Percentiles rank a stretch among this genome's conserved stretches.
Evolutionary conservation across 257 asterid genomes (phyloP).

Genomic region (Ilex aquifolium): DNA sequence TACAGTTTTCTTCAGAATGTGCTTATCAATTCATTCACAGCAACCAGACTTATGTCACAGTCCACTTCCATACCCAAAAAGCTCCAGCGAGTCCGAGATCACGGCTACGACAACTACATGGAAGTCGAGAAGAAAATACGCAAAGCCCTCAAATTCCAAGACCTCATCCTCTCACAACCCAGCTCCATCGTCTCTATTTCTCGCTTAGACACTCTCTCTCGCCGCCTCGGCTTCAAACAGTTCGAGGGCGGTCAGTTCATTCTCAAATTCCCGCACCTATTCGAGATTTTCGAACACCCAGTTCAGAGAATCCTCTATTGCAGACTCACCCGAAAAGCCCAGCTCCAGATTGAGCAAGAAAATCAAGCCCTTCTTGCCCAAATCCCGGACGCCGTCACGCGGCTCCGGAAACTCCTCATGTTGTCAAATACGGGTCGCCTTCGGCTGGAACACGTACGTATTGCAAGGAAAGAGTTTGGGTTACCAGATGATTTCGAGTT

Average conservation of each 20-base stretch:
- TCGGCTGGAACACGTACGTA: conserved; percentile 71
- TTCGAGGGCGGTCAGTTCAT: conserved; percentile 67
- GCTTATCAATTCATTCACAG: neutral
- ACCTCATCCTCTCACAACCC: conserved; percentile 58
- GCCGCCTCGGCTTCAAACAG: conserved; percentile 68
- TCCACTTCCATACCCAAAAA: conserved; percentile 78
- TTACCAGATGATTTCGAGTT: conserved; percentile 81
- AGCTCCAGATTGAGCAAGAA: conserved; percentile 60
- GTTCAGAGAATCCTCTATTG: conserved; percentile 79
- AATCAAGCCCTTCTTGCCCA: conserved; percentile 55
- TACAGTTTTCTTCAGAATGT: neutral
- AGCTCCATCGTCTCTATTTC: conserved; percentile 53
- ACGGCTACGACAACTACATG: conserved; percentile 76
- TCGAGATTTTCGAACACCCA: conserved; percentile 89
- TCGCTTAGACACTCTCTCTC: conserved; percentile 54
- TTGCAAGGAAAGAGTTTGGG: conserved; percentile 73
- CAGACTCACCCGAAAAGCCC: conserved; percentile 53
- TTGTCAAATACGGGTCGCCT: conserved; percentile 68
- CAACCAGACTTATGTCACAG: conserved; percentile 47
- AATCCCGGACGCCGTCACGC: conserved; percentile 53
- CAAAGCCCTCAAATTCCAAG: conserved; percentile 64
- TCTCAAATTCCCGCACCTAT: conserved; percentile 77
- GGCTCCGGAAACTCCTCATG: conserved; percentile 60
- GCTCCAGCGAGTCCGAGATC: conserved; percentile 75
- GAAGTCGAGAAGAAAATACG: conserved; percentile 79